Evolutionary conservation across 176 grass and related monocot species (phyloP).

Genomic region (Sorghum bicolor): Sorghum_bicolor_NCBIv3 NC_012875.2:59821001-59821500

Average conservation of each 20-base stretch:
- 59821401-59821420: neutral
- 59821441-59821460: neutral
- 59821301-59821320: neutral
- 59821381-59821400: neutral
- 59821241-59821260: neutral
- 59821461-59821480: neutral
- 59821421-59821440: neutral
- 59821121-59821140: neutral
- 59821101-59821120: neutral
- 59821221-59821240: neutral
- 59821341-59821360: neutral
- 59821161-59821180: neutral
- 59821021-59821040: neutral
- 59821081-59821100: neutral
- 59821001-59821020: constrained; percentile 83
- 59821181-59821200: neutral
- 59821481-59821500: neutral
- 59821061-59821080: neutral
- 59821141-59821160: neutral
- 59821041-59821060: neutral
- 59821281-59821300: neutral
- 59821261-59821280: neutral
- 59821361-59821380: neutral
- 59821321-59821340: neutral
- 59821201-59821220: neutral